phyloP scores from a whole-genome alignment of 192 early-diverging fungal genomes.

The Kickxella alabastrina region DNA sequence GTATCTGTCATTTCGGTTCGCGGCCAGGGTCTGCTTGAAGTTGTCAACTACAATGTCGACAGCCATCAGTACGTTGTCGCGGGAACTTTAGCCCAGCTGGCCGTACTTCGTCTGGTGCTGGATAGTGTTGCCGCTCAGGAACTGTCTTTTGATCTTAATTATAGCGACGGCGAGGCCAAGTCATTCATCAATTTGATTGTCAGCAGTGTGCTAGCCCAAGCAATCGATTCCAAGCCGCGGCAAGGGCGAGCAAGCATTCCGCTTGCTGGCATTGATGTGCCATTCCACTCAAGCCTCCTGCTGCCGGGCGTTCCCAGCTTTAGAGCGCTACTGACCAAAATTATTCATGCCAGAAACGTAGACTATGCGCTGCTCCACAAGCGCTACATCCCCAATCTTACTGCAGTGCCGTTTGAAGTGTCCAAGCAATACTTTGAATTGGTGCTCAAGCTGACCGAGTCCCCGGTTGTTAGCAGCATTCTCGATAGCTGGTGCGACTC shows the following conservation, averaged over 20 bases:
- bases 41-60: constrained; percentile 96
- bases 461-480: constrained; percentile 60
- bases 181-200: constrained; percentile 70
- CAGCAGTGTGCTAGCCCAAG: constrained; percentile 57
- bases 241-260: constrained; percentile 87
- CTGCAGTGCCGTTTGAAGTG: constrained; percentile 81
- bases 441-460: constrained; percentile 69
- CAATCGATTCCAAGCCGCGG: constrained; percentile 59
- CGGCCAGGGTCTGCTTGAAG: constrained; percentile 73
- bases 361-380: constrained; percentile 63
- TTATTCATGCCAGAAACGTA: constrained; percentile 64
- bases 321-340: constrained; percentile 74
- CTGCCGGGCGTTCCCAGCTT: constrained; percentile 79
- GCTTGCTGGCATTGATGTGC: constrained; percentile 87
- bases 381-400: constrained; percentile 94
- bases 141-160: too few relatives aligned
- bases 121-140: constrained; percentile 73
- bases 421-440: constrained; percentile 70
- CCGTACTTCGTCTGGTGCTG: constrained; percentile 76
- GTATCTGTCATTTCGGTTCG: constrained; percentile 71
- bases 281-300: constrained; percentile 84
- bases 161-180: constrained; percentile 77
- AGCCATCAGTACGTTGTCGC: constrained; percentile 92
- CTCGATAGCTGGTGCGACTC: constrained; percentile 61
- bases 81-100: constrained; percentile 75